Percentiles rank a stretch among this genome's conserved stretches.
Conservation (phyloP, 1,284 basidiomycete genomes). For the Cryptococcus sp. region DNA sequence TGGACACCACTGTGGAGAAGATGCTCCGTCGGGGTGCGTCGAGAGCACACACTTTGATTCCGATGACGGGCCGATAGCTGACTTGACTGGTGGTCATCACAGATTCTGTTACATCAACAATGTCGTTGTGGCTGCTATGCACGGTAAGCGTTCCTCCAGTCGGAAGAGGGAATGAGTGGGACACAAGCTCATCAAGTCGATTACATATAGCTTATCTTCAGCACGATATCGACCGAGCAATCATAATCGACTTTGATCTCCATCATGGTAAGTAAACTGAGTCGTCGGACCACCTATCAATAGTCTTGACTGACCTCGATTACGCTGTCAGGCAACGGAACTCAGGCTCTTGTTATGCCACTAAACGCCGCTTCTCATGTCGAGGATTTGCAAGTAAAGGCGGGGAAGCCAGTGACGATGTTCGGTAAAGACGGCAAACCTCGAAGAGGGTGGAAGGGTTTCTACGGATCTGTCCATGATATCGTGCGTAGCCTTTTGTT, state of each 20-base stretch:
- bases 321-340: conserved; percentile 73
- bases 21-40: conserved; percentile 71
- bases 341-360: conserved; percentile 85
- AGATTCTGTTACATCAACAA: conserved; percentile 92
- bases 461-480: conserved; percentile 88
- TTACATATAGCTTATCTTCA: conserved; percentile 67
- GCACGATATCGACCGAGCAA: conserved; percentile 73
- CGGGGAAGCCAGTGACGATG: conserved; percentile 48
- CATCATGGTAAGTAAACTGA: conserved; percentile 61
- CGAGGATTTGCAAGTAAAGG: conserved; percentile 60
- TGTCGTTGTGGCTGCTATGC: conserved; percentile 82
- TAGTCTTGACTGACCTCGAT: neutral
- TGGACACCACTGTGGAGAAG: conserved; percentile 87
- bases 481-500: conserved; percentile 57
- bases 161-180: too few species aligned
- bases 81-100: neutral
- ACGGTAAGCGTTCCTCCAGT: conserved; percentile 60
- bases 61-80: too few species aligned
- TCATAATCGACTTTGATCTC: conserved; percentile 91
- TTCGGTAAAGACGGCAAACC: conserved; percentile 47
- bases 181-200: too few species aligned
- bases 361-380: conserved; percentile 85
- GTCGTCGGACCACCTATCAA: neutral
- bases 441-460: conserved; percentile 65
- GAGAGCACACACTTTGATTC: neutral